phyloP scores from a whole-genome alignment of 805 yeast genomes.

The Candida easanensis region DNA sequence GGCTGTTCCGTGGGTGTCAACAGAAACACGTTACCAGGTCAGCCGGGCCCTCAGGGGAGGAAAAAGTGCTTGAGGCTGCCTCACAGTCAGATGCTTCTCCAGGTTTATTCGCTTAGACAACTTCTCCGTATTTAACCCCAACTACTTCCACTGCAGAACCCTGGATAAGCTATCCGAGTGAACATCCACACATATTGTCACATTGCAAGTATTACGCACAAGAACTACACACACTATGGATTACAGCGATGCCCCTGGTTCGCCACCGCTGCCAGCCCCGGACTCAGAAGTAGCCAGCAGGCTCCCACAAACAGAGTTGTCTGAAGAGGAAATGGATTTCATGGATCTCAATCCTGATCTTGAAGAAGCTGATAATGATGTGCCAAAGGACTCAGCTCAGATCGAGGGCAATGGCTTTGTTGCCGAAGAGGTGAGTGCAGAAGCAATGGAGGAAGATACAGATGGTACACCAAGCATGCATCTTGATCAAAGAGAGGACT shows the following conservation, averaged over 20 bases:
- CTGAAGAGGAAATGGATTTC: constrained; percentile 20
- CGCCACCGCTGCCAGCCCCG: constrained; percentile 26
- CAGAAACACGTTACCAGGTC: neutral
- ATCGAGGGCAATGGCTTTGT: neutral
- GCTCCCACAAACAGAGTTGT: constrained; percentile 10
- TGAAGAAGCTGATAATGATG: neutral
- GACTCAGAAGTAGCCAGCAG: constrained; percentile 18
- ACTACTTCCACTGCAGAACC: too few relatives aligned
- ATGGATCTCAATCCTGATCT: constrained; percentile 27
- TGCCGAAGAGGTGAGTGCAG: constrained; percentile 1
- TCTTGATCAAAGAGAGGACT: constrained; percentile 14
- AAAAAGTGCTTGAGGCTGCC: neutral
- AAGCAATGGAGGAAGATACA: constrained; percentile 1
- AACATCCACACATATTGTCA: neutral
- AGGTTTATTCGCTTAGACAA: neutral
- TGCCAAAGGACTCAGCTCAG: neutral
- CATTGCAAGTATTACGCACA: neutral
- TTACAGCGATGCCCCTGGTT: constrained; percentile 23
- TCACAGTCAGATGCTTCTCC: neutral
- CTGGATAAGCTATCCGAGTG: too few relatives aligned
- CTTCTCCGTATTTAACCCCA: neutral
- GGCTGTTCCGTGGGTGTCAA: too few relatives aligned
- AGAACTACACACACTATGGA: constrained; percentile 5
- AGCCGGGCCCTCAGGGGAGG: neutral
- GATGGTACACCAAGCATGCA: neutral